A percentile compares a stretch with the other conserved stretches of the same genome.
These are phyloP conservation scores for Coix lacrymajobi DNA, from an alignment of 176 grass and related monocot species.

Conservation along the genomic window DNA sequence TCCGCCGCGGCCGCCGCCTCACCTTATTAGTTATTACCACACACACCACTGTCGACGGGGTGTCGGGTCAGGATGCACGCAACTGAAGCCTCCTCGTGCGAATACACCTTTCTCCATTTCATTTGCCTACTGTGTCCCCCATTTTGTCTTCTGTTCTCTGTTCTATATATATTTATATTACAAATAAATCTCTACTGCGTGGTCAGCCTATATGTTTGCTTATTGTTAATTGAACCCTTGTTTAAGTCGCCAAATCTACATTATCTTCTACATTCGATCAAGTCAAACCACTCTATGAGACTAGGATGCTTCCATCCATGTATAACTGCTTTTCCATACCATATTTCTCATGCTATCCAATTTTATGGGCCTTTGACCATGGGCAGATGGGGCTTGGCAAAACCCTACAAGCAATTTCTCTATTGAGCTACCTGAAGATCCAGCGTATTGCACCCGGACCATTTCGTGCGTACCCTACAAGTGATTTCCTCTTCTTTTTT, in stretches of 20 bases:
- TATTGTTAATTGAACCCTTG: background rate
- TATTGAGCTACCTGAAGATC: conserved; percentile 74
- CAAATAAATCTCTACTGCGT: background rate
- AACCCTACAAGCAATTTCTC: conserved; percentile 88
- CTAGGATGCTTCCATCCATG: background rate
- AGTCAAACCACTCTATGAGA: background rate
- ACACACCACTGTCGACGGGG: too few species aligned
- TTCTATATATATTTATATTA: background rate
- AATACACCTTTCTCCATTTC: background rate
- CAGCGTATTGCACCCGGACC: conserved; percentile 49
- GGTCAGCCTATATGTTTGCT: background rate
- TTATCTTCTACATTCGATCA: background rate
- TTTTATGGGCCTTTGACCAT: background rate
- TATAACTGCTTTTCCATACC: background rate
- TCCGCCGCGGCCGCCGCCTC: background rate
- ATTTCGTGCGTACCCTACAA: conserved; percentile 50
- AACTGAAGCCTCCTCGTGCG: background rate
- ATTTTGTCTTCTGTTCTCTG: background rate
- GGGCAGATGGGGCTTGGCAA: conserved; percentile 91
- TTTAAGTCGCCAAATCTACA: background rate
- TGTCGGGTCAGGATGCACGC: background rate
- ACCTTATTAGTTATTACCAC: too few species aligned
- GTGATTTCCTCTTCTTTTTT: background rate
- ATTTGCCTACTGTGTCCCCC: background rate
- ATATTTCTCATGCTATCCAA: background rate